Base-by-base conservation (phyloP, 495 filamentous ascomycete genomes). In the Tricharina praecox region DNA sequence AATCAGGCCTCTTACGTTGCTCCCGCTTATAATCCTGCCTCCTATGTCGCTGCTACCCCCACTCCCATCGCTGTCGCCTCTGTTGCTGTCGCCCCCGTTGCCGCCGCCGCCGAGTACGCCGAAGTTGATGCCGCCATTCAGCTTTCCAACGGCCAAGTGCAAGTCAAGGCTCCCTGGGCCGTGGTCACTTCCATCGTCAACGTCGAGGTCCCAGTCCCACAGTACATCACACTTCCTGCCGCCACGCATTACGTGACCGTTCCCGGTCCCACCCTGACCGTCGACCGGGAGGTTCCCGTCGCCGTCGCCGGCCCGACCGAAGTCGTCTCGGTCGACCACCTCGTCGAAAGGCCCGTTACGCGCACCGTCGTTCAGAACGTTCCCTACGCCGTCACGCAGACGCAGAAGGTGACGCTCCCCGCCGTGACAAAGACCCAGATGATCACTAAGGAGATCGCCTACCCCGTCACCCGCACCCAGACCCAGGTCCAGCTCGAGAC, bases 141-240 rank as follows among this genome's bases (percentile, higher is more conserved):
- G 20, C 34, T 52, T 24, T n/a, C 36, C 18, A 49, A 53, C n/a
- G 51, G 51, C 3, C 51, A 53, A 33, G 50, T 53, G n/a, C 51
- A 52, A 23, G 8, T 11, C 47, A 37, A n/a, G 25, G 32, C 19
- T 2, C 37, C 37, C n/a, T n/a, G n/a, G n/a, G n/a, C n/a, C n/a
- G n/a, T n/a, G n/a, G n/a, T n/a, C n/a, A n/a, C n/a, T n/a, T n/a
- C n/a, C n/a, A n/a, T n/a, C n/a, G n/a, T n/a, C n/a, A n/a, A n/a
- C 36, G 36, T 15, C 13, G 7, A 39, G 13, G 36, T 39, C 13
- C 36, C 36, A 21, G 19, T 21, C 8, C 36, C n/a, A n/a, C n/a
- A n/a, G n/a, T n/a, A n/a, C n/a, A n/a, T n/a, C n/a, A n/a, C n/a
- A n/a, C n/a, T n/a, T n/a, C n/a, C n/a, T n/a, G n/a, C n/a, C n/a